Percentiles rank a stretch among this genome's conserved stretches.
Conservation (phyloP, 1,284 basidiomycete genomes). For the Melampsora abietis-canadensis region DNA sequence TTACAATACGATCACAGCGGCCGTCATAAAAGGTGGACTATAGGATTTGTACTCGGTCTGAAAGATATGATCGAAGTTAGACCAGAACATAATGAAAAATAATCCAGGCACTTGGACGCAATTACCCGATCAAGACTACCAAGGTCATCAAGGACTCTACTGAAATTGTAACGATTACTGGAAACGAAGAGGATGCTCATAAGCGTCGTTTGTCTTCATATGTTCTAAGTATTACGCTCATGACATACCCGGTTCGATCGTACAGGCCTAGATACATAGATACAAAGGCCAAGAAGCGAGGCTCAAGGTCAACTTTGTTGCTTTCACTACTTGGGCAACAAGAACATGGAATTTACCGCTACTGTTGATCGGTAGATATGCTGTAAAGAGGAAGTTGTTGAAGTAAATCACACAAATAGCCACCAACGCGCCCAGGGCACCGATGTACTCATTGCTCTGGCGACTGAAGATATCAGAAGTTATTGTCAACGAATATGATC, state of each 20-base stretch:
- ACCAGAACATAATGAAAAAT: background rate
- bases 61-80: slow-evolving; percentile 1
- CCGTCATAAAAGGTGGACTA: slow-evolving; percentile 47
- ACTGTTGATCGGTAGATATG: slow-evolving; percentile 47
- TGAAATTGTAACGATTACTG: slow-evolving; percentile 29
- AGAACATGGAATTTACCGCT: slow-evolving; percentile 25
- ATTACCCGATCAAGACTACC: slow-evolving; percentile 25
- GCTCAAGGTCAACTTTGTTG: background rate
- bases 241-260: slow-evolving; percentile 37
- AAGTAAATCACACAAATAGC: slow-evolving; percentile 29
- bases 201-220: background rate
- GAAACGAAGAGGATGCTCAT: background rate
- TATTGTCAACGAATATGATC: slow-evolving; percentile 46
- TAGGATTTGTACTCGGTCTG: slow-evolving; percentile 47
- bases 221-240: too few species aligned
- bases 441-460: slow-evolving; percentile 29
- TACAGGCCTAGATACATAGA: slow-evolving; percentile 19
- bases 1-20: slow-evolving; percentile 37
- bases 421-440: slow-evolving; percentile 7
- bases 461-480: slow-evolving; percentile 44
- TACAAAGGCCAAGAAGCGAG: background rate
- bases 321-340: background rate
- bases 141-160: slow-evolving; percentile 4
- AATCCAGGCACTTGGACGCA: background rate
- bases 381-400: slow-evolving; percentile 28